Evolutionary conservation across 169 alveolate genomes (phyloP), one percentile per base, ranked within the genome.

Genomic region (Eimeria acervulina): DNA sequence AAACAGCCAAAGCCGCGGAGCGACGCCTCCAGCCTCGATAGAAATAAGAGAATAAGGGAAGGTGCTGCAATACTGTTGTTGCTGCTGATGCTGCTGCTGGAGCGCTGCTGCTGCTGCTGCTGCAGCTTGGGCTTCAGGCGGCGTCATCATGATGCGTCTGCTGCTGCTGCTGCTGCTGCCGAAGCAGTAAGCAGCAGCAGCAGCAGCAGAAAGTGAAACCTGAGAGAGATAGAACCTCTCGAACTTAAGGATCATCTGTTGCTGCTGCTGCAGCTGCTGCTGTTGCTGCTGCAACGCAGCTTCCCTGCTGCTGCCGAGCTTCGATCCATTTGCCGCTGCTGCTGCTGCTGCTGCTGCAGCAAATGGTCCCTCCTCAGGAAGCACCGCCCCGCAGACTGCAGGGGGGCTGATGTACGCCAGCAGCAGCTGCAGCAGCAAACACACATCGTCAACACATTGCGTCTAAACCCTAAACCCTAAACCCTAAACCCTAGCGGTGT

Each of bases 71-170:
- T 51, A 17, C 2, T 51, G 59, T 0, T 51, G 59, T 1, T 51
- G 59, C 0, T 51, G 59, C 59, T 26, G 51, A 4, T 26, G 72
- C 68, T 47, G 66, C 90, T 81, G 90, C 70, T 81, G 90, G n/a
- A 42, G 90, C 72, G 68, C 70, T 33, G 90, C 90, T n/a, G 90
- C 90, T 47, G 90, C 90, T 33, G 90, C 90, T 33, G 90, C 90
- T n/a, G 90, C 90, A 17, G 90, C 90, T 81, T 40, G 70, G 13
- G 66, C 70, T 19, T 40, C 90, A 17, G 33, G 61, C 26, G 90
- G 90, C 23, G 90, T 70, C 90, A 44, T 26, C 90, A 81, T 81
- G 21, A 81, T 26, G 72, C 66, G 70, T 26, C 90, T 40, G 66
- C 51, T 81, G 70, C 90, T 51, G 36, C 90, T 81, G 90, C 90